Percentiles rank a stretch among this genome's conserved stretches.
Evolutionary conservation across 2,329 filamentous ascomycete genomes (phyloP).

Genomic region (Raffaelea deltoideospora): DNA sequence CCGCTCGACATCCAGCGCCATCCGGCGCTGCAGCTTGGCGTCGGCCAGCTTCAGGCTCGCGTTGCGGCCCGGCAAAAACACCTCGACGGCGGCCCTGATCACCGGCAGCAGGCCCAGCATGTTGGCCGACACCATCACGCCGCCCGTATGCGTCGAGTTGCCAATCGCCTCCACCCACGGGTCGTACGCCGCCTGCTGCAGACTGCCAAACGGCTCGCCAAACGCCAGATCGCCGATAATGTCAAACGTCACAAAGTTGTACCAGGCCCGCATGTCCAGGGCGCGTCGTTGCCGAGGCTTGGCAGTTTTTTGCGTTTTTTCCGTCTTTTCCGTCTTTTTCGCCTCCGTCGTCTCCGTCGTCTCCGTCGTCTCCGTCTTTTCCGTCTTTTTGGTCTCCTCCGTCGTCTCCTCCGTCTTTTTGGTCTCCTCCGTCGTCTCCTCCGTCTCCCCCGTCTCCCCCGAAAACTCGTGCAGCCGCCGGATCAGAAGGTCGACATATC

Average conservation of each 20-base stretch:
- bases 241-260: background rate
- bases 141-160: slow-evolving; percentile 8
- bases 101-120: background rate
- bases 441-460: background rate
- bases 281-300: too few species aligned
- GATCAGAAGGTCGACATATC: slow-evolving; percentile 22
- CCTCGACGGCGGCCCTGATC: background rate
- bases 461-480: slow-evolving; percentile 14
- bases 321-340: too few species aligned
- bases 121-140: background rate
- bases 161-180: slow-evolving; percentile 14
- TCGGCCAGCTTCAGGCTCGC: background rate
- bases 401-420: background rate
- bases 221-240: background rate
- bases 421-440: background rate
- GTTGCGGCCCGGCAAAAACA: background rate
- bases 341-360: too few species aligned
- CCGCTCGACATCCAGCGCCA: slow-evolving; percentile 6
- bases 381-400: background rate
- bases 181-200: slow-evolving; percentile 13
- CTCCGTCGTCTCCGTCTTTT: background rate
- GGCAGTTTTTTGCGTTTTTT: too few species aligned
- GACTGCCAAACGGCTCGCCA: slow-evolving; percentile 23
- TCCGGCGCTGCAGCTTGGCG: slow-evolving; percentile 8
- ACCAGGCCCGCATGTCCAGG: slow-evolving; percentile 1